Evolutionary conservation across 2,329 filamentous ascomycete genomes (phyloP), one percentile per base, ranked within the genome.

Genomic region (Annulohypoxylon truncatum): DNA sequence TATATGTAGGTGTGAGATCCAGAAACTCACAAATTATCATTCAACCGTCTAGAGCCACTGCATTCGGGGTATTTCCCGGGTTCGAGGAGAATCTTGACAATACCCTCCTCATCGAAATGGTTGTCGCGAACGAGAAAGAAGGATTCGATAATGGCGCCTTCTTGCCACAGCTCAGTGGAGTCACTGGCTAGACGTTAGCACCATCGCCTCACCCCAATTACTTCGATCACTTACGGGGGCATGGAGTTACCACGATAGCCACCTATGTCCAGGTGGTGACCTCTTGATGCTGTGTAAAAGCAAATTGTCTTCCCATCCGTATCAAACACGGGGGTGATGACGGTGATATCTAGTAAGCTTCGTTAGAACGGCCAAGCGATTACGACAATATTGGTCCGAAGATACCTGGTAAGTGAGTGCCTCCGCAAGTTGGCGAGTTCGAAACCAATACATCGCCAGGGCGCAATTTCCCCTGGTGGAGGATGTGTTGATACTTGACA

Each of bases 391-490:
- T 3, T 31, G 9, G 9, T 3, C 44, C 22, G 47, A 40, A 18
- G 20, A 40, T 40, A 61, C 62, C 65, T 12, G 71, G 71, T 22
- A 73, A 54, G 50, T 72, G 71, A 6, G 72, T 74, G 3, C 72
- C 72, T 6, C 72, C 70, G 3, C 60, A 57, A n/a, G 62, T 71
- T n/a, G 67, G 71, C 31, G 68, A 73, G 51, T 70, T 73, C 26
- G 57, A 69, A 3, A 72, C 65, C 2, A 74, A 55, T 1, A 74
- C 72, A 31, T 74, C 72, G 4, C 71, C 71, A 8, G 69, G 67
- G 13, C 61, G 55, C 9, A 94, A 78, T 68, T 90, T 90, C 4
- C 89, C 90, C 64, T 86, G 83, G 87, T 90, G 93, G 46, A 92
- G 90, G 61, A 89, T 64, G 81, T 59, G 90, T 85, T 81, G 93